These are phyloP conservation scores for Zasmidium citrigriseum DNA, from an alignment of 2,329 filamentous ascomycete genomes.

Conservation along the genomic window DNA sequence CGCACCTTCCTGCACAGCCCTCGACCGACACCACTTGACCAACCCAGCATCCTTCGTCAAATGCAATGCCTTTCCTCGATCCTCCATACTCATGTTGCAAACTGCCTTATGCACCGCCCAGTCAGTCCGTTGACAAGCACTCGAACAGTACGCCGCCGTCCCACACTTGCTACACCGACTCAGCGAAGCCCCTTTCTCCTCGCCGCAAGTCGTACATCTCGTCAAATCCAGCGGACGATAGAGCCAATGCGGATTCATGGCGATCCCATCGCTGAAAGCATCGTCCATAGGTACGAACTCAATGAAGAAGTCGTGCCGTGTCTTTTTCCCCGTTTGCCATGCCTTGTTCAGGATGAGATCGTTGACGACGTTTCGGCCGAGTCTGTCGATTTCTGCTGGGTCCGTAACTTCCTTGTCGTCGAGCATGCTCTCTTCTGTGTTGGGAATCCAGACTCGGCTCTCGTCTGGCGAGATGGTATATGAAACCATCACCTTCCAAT, in stretches of 20 bases:
- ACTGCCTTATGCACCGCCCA: slow-evolving; percentile 26
- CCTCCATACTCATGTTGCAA: slow-evolving; percentile 22
- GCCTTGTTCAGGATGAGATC: slow-evolving; percentile 16
- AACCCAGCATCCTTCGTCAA: slow-evolving; percentile 19
- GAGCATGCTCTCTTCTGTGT: slow-evolving; percentile 24
- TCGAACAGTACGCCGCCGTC: slow-evolving; percentile 26
- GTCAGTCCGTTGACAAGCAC: slow-evolving; percentile 19
- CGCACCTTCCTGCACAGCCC: neutral
- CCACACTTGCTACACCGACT: slow-evolving; percentile 23
- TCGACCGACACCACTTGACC: slow-evolving; percentile 9
- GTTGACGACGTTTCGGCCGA: slow-evolving; percentile 7
- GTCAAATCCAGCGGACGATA: slow-evolving; percentile 16
- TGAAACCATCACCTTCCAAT: slow-evolving; percentile 22
- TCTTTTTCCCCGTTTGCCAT: slow-evolving; percentile 20
- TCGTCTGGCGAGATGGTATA: slow-evolving; percentile 9
- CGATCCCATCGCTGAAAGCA: slow-evolving; percentile 23
- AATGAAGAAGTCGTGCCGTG: slow-evolving; percentile 21
- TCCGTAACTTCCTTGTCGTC: slow-evolving; percentile 27
- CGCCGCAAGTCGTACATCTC: slow-evolving; percentile 18
- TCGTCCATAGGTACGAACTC: slow-evolving; percentile 19
- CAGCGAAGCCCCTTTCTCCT: slow-evolving; percentile 2
- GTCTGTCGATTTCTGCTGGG: slow-evolving; percentile 10
- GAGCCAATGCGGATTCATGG: slow-evolving; percentile 26
- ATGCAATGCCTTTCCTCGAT: slow-evolving; percentile 23
- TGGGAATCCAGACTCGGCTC: slow-evolving; percentile 17